A percentile compares a stretch with the other conserved stretches of the same genome.
Conservation (phyloP, 768 basidiomycete genomes). For the Boletus rubescentipes region DNA sequence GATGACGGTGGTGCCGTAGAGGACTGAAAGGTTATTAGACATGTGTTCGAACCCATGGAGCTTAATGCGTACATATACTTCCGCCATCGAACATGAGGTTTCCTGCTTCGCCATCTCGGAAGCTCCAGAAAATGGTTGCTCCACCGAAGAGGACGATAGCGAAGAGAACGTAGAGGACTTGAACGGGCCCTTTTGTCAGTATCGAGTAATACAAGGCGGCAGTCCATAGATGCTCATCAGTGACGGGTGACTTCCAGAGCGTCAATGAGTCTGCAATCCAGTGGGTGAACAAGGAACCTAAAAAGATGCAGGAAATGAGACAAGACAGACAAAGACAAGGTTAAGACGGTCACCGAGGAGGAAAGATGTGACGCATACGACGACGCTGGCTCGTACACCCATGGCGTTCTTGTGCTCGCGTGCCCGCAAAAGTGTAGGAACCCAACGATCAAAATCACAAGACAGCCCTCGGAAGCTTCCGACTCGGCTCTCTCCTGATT, state of each 20-base stretch:
- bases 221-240: constrained; percentile 81
- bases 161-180: constrained; percentile 57
- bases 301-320: background rate
- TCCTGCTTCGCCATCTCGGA: constrained; percentile 72
- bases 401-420: constrained; percentile 37
- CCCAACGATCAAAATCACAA: constrained; percentile 17
- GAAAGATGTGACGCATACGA: constrained; percentile 77
- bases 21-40: constrained; percentile 47
- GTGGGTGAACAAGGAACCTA: constrained; percentile 82
- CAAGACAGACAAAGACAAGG: background rate
- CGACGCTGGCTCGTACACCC: constrained; percentile 71
- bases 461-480: constrained; percentile 18
- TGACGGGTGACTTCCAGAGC: constrained; percentile 84
- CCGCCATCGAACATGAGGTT: constrained; percentile 93
- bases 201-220: constrained; percentile 82
- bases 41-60: background rate
- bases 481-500: constrained; percentile 2
- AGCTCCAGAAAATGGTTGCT: constrained; percentile 71
- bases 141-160: constrained; percentile 59
- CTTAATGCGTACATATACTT: constrained; percentile 68
- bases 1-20: constrained; percentile 67
- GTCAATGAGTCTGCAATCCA: constrained; percentile 94
- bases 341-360: constrained; percentile 56
- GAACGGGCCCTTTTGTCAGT: constrained; percentile 61
- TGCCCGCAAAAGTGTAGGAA: background rate